Conservation (phyloP, 1,284 basidiomycete species). For the Lignosus rhinocerotis region DNA sequence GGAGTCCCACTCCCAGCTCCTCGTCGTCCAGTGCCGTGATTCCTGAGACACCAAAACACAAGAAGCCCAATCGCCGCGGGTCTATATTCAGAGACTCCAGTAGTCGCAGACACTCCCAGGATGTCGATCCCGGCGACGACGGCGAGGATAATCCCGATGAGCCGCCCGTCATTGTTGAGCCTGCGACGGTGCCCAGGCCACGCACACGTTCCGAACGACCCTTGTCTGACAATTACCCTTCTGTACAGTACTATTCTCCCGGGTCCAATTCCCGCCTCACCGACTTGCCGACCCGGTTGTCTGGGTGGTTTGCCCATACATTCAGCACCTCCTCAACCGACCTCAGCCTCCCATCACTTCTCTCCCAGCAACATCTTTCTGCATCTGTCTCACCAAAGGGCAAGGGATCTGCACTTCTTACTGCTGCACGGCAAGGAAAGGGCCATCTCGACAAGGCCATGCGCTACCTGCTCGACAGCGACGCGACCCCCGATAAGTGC, state of each 20-base stretch:
- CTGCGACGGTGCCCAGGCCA: constrained; percentile 41
- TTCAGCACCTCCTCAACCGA: constrained; percentile 70
- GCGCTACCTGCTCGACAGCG: constrained; percentile 82
- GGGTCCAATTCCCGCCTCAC: constrained; percentile 39
- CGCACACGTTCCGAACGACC: constrained; percentile 50
- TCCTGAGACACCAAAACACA: constrained; percentile 28
- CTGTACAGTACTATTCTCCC: constrained; percentile 38
- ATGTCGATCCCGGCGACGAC: constrained; percentile 33
- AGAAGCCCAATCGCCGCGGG: constrained; percentile 30
- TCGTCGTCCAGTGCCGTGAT: constrained; percentile 33
- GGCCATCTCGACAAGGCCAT: constrained; percentile 78
- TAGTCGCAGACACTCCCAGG: constrained; percentile 32
- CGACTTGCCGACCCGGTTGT: constrained; percentile 63
- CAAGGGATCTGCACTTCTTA: constrained; percentile 53
- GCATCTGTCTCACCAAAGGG: constrained; percentile 42
- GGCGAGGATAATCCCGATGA: constrained; percentile 34
- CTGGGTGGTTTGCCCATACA: constrained; percentile 78
- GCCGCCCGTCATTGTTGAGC: constrained; percentile 54
- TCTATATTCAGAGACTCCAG: constrained; percentile 29
- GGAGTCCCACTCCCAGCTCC: constrained; percentile 42
- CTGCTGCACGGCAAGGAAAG: constrained; percentile 70
- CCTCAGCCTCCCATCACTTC: constrained; percentile 60
- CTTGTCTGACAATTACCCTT: constrained; percentile 45
- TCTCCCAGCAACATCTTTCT: constrained; percentile 45
- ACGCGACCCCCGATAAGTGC: constrained; percentile 79